Conservation (phyloP, 805 yeast species). For the Candida insectorum region DNA sequence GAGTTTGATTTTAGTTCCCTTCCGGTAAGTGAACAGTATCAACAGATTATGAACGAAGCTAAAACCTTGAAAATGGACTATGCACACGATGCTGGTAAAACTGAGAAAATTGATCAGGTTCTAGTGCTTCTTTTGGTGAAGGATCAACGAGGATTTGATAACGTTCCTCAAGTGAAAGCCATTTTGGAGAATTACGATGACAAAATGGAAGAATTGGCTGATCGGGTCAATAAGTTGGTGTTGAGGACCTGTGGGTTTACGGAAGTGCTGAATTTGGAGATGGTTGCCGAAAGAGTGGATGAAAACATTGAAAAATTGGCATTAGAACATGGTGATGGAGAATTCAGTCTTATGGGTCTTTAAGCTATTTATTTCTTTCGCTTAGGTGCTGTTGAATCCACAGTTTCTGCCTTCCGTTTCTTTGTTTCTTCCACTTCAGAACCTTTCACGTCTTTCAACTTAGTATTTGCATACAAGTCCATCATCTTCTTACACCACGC, state of each 20-base stretch:
- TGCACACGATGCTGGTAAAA: slow-evolving; percentile 1
- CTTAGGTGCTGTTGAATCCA: slow-evolving; percentile 15
- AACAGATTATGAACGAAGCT: slow-evolving; percentile 16
- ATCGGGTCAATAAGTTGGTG: slow-evolving; percentile 23
- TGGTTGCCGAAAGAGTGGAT: slow-evolving; percentile 26
- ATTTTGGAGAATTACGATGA: slow-evolving; percentile 19
- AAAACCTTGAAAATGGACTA: slow-evolving; percentile 17
- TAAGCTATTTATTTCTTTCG: slow-evolving; percentile 36
- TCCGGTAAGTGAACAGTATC: slow-evolving; percentile 12
- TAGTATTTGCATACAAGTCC: slow-evolving; percentile 21
- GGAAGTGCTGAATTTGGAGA: slow-evolving; percentile 28
- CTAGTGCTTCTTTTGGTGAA: slow-evolving; percentile 22
- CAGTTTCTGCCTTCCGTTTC: neutral
- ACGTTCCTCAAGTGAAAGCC: slow-evolving; percentile 19
- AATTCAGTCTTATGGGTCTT: slow-evolving; percentile 34
- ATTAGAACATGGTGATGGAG: slow-evolving; percentile 26
- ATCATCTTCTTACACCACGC: slow-evolving; percentile 37
- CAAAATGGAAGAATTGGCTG: slow-evolving; percentile 16
- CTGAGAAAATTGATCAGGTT: slow-evolving; percentile 15
- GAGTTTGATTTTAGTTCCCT: slow-evolving; percentile 12
- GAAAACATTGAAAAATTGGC: slow-evolving; percentile 28
- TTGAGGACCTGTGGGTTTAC: slow-evolving; percentile 20
- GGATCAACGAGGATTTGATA: slow-evolving; percentile 15
- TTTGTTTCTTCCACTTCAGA: slow-evolving; percentile 1
- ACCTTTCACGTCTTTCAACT: slow-evolving; percentile 16